A percentile compares a stretch with the other conserved stretches of the same genome.
Evolutionary conservation across 2,329 filamentous ascomycete species (phyloP).

Genomic region (Pestalotiopsis fici): DNA sequence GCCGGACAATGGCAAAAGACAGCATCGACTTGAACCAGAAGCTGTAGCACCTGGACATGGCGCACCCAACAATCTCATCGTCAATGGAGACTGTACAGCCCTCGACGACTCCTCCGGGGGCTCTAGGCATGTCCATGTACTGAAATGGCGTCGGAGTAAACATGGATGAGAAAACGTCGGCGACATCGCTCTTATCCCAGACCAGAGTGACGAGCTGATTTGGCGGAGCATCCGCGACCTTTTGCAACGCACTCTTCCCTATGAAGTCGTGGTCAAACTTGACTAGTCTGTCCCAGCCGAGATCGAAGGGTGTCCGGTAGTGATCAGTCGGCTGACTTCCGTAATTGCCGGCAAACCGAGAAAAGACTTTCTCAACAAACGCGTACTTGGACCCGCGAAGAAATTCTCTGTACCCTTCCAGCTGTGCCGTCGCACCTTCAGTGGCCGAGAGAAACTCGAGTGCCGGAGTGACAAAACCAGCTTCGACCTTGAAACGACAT

Average conservation of each 20-base stretch:
- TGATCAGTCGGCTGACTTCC: neutral
- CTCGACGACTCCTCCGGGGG: neutral
- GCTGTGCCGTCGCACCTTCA: neutral
- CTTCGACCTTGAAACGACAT: neutral
- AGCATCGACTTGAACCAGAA: neutral
- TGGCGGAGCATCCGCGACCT: neutral
- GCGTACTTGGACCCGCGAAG: neutral
- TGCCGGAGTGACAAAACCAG: neutral
- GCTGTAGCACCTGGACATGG: neutral
- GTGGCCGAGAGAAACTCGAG: neutral
- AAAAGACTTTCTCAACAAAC: neutral
- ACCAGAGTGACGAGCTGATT: neutral
- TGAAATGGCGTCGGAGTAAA: neutral
- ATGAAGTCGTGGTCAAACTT: neutral
- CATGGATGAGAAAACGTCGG: neutral
- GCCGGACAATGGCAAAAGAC: neutral
- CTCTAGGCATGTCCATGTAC: neutral
- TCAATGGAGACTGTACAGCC: neutral
- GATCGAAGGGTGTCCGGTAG: neutral
- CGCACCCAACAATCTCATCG: neutral
- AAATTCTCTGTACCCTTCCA: neutral
- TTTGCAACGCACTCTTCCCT: neutral
- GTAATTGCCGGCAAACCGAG: neutral
- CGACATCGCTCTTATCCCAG: neutral
- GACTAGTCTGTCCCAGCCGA: neutral